Evolutionary conservation across 2,329 filamentous ascomycete species (phyloP).

Genomic region (Hymenotorrendiella dingleyae): DNA sequence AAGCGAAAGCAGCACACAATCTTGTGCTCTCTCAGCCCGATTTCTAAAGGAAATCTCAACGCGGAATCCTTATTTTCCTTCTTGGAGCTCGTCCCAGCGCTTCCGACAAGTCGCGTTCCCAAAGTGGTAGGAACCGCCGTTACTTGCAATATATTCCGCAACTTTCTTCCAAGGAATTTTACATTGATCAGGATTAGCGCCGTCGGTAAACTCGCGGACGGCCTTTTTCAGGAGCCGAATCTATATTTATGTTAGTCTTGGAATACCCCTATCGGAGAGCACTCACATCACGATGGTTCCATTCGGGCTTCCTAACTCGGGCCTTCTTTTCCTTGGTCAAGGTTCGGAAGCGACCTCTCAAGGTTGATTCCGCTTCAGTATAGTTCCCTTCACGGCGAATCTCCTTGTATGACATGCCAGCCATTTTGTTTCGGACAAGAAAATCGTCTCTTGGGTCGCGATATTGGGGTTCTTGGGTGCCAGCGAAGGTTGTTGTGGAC

Average conservation of each 20-base stretch:
- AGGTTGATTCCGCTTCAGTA: conserved; percentile 62
- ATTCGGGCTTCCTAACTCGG: conserved; percentile 60
- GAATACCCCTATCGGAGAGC: not conserved
- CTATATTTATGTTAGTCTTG: conserved; percentile 27
- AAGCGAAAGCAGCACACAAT: no score
- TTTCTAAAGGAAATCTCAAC: not conserved
- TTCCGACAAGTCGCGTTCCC: conserved; percentile 53
- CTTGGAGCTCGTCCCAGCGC: conserved; percentile 44
- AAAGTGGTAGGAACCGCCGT: conserved; percentile 53
- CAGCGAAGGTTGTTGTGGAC: no score
- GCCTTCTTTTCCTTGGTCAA: conserved; percentile 58
- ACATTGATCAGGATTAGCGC: conserved; percentile 17
- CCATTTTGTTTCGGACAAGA: conserved; percentile 47
- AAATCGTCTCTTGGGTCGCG: conserved; percentile 41
- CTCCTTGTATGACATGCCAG: conserved; percentile 58
- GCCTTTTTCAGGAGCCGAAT: conserved; percentile 40
- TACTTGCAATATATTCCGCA: conserved; percentile 43
- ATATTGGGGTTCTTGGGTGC: no score
- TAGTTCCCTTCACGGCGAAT: conserved; percentile 53
- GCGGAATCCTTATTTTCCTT: not conserved
- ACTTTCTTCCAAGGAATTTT: conserved; percentile 54
- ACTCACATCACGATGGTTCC: conserved; percentile 60
- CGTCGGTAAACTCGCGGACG: conserved; percentile 33
- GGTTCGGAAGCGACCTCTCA: conserved; percentile 61
- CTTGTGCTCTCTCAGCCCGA: no score